phyloP scores from a whole-genome alignment of 2,329 filamentous ascomycete species.

The Trichoderma sp. region DNA sequence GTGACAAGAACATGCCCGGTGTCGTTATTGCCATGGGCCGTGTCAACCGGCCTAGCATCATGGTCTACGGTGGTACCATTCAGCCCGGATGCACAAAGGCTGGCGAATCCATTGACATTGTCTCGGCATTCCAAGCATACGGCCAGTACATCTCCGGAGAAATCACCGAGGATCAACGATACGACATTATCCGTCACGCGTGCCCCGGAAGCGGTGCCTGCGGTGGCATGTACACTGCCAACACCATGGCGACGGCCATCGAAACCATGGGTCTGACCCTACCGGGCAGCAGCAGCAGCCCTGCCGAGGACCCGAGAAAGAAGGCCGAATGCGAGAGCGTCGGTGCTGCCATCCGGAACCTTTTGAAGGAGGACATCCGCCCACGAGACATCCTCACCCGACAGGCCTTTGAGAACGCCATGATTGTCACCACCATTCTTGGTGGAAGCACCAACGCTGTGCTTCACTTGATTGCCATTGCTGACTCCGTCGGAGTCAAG shows the following conservation, averaged over 20 bases:
- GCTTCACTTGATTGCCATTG: constrained; percentile 81
- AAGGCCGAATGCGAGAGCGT: constrained; percentile 70
- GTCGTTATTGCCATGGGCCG: constrained; percentile 92
- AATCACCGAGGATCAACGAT: constrained; percentile 87
- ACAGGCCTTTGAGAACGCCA: constrained; percentile 80
- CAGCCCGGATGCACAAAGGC: constrained; percentile 80
- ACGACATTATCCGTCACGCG: constrained; percentile 91
- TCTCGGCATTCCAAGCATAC: constrained; percentile 97
- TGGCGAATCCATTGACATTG: constrained; percentile 83
- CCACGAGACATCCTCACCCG: constrained; percentile 78
- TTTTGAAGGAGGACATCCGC: constrained; percentile 74
- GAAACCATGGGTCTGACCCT: constrained; percentile 88
- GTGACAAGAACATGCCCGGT: constrained; percentile 99
- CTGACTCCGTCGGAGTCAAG: constrained; percentile 77
- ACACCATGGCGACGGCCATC: constrained; percentile 89
- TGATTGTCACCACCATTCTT: constrained; percentile 79
- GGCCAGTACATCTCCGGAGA: constrained; percentile 91
- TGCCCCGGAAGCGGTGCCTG: constrained; percentile 70
- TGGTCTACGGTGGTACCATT: constrained; percentile 97
- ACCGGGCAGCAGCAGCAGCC: constrained; percentile 79
- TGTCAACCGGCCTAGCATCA: constrained; percentile 89
- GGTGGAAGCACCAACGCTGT: constrained; percentile 86
- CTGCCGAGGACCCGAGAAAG: constrained; percentile 73
- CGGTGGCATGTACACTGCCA: constrained; percentile 90
- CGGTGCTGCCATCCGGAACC: constrained; percentile 71